phyloP scores from a whole-genome alignment of 1,284 basidiomycete species.

The Sporisorium reilianum region DNA sequence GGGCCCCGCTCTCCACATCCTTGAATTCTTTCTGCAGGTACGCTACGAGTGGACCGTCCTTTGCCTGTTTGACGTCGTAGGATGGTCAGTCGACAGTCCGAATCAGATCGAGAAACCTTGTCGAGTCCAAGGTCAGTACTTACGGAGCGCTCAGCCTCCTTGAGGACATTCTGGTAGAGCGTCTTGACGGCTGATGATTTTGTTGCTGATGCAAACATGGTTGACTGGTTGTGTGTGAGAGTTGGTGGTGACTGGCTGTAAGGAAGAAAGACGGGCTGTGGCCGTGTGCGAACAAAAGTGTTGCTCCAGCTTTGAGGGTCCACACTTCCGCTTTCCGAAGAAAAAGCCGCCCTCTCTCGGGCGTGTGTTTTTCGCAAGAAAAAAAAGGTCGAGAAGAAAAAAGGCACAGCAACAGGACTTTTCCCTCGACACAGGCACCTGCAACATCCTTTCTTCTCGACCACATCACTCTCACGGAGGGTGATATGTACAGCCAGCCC shows the following conservation, averaged over 20 bases:
- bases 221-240: background rate
- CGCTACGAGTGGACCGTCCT: conserved; percentile 33
- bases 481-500: conserved; percentile 4
- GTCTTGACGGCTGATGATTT: conserved; percentile 28
- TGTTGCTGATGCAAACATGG: conserved; percentile 36
- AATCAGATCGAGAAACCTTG: background rate
- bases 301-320: conserved; percentile 7
- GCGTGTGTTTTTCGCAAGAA: conserved; percentile 9
- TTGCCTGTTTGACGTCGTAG: conserved; percentile 11
- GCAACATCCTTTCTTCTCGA: conserved; percentile 15
- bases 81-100: background rate
- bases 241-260: background rate
- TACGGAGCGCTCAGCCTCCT: conserved; percentile 36
- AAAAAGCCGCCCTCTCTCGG: conserved; percentile 32
- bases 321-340: conserved; percentile 33
- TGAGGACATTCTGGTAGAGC: conserved; percentile 37
- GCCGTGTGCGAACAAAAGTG: background rate
- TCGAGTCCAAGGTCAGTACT: background rate
- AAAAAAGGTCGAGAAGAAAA: conserved; percentile 3
- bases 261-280: background rate
- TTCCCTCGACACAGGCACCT: conserved; percentile 13
- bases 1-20: conserved; percentile 5
- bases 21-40: conserved; percentile 38
- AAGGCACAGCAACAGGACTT: background rate
- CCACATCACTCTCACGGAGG: conserved; percentile 1